These are phyloP conservation scores for Glaciozyma martinii DNA, from an alignment of 768 basidiomycete species.

Conservation along the genomic window DNA sequence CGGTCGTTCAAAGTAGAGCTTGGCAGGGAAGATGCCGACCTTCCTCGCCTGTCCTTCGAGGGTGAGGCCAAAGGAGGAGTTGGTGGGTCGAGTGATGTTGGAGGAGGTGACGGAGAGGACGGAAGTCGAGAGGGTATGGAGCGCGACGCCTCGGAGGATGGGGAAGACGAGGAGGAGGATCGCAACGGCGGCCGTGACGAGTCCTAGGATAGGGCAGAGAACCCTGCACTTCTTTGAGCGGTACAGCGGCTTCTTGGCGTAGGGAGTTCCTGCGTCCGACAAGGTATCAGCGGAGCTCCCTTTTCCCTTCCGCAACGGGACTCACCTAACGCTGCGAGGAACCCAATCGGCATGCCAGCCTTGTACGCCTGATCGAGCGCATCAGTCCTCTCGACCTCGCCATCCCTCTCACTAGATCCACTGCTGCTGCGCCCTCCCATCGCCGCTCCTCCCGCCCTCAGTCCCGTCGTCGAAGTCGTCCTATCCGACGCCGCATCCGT, in stretches of 20 bases:
- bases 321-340: constrained; percentile 19
- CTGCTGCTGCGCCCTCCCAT: neutral
- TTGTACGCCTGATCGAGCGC: constrained; percentile 14
- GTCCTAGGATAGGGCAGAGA: constrained; percentile 14
- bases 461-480: no score
- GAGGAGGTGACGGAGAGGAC: constrained; percentile 20
- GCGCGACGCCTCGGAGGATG: constrained; percentile 19
- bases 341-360: constrained; percentile 21
- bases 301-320: no score
- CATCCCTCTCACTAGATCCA: neutral
- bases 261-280: constrained; percentile 4
- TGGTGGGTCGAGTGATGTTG: constrained; percentile 23
- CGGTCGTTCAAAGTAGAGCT: constrained; percentile 53
- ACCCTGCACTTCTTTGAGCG: constrained; percentile 16
- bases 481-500: no score
- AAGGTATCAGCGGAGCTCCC: neutral
- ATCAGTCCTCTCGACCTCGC: neutral
- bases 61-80: constrained; percentile 22
- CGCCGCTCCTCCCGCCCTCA: neutral
- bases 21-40: constrained; percentile 57
- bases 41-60: constrained; percentile 47
- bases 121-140: constrained; percentile 17
- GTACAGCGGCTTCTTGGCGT: constrained; percentile 26
- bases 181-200: constrained; percentile 5
- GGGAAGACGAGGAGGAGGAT: constrained; percentile 19